Evolutionary conservation across 257 asterid genomes (phyloP), one percentile per base, ranked within the genome.

Genomic region (Solanum sitiens): DNA sequence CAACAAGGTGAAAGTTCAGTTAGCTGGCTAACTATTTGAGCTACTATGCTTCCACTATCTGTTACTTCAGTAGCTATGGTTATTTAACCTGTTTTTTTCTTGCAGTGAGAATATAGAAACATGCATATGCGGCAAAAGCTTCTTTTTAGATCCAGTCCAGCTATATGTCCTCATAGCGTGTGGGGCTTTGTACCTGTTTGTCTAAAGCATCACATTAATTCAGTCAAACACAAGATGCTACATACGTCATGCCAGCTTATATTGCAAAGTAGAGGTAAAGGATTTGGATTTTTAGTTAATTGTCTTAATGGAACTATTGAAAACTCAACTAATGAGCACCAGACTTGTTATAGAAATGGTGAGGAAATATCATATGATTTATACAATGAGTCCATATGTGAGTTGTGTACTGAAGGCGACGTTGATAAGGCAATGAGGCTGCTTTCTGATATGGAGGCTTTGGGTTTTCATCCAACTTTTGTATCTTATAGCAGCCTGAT

Each of bases 401-500:
- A 91, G 82, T 80, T 96, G 88, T 95, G 99, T 83, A 91, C 87
- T 83, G 94, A 91, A 37, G 96, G 98, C 16, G 92, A 95, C 23
- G 63, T 96, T 82, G 95, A 94, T 77, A 93, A 89, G 73, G 98
- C 99, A 79, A 94, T 96, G 98, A 80, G 87, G 21, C 63, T 94
- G 92, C 91, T 96, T 11, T 92, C 98, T 10, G 89, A 89, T 87
- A 96, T 94, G 98, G 99, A 96, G 94, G 98, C 97, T 5, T 73
- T 92, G 85, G 99, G 98, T 37, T 91, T 87, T 87, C 94, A 92
- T 27, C 93, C 95, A 32, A 94, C 85, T 89, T 86, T 92, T 4
- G 15, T 84, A 23, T 83, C 96, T 59, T 95, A 95, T 83, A 84
- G 93, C 23, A 87, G 91, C 40, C 86, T 95, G 86, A 92, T 96